These are phyloP conservation scores for Astrothelium subdiscretum DNA, from an alignment of 495 filamentous ascomycete species.

Conservation along the genomic window DNA sequence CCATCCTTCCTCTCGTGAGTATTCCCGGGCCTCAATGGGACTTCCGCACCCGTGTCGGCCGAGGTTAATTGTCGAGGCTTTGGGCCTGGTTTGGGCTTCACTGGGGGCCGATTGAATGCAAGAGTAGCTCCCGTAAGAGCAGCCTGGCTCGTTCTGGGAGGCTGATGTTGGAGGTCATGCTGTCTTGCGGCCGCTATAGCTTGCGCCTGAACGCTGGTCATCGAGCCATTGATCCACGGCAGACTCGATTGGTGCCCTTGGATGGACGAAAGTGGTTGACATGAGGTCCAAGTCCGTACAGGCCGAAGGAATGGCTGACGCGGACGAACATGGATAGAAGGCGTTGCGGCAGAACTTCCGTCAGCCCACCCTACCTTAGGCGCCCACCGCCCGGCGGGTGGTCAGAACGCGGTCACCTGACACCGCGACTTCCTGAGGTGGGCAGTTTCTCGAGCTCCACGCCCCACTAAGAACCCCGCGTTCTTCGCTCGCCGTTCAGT, in stretches of 20 bases:
- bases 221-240: not conserved
- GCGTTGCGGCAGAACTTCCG: too few species aligned
- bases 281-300: not conserved
- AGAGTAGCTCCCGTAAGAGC: conserved; percentile 1
- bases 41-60: not conserved
- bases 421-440: not conserved
- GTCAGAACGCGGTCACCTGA: not conserved
- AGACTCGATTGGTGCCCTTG: not conserved
- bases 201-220: not conserved
- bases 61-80: not conserved
- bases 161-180: not conserved
- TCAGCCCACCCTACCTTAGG: too few species aligned
- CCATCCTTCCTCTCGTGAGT: not conserved
- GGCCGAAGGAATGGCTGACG: too few species aligned
- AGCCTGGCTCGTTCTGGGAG: not conserved
- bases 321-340: not conserved
- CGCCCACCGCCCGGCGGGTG: not conserved
- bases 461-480: not conserved
- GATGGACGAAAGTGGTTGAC: not conserved
- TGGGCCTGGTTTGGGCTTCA: not conserved
- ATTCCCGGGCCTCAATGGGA: not conserved
- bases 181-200: not conserved
- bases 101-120: not conserved
- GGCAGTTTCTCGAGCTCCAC: not conserved
- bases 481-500: not conserved